phyloP scores from a whole-genome alignment of 2,329 filamentous ascomycete species.

The Byssothecium circinans region DNA sequence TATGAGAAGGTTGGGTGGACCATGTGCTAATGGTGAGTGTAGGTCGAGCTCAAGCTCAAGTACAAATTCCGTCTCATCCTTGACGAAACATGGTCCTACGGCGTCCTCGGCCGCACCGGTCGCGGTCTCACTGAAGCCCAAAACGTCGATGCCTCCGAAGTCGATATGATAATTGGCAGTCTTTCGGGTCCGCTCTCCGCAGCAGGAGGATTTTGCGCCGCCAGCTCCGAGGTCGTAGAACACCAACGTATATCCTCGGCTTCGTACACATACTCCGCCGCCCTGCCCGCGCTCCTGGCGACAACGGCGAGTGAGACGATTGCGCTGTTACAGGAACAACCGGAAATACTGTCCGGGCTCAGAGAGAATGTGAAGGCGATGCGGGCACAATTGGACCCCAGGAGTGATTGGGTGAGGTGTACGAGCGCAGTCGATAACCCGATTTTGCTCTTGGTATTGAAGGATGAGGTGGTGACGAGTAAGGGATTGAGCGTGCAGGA shows the following conservation, averaged over 20 bases:
- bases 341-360: constrained; percentile 75
- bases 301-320: constrained; percentile 95
- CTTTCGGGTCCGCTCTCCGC: constrained; percentile 87
- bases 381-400: constrained; percentile 83
- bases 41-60: constrained; percentile 89
- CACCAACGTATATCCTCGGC: constrained; percentile 93
- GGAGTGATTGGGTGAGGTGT: constrained; percentile 89
- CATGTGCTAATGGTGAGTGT: not conserved
- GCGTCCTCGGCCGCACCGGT: constrained; percentile 86
- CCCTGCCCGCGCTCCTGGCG: constrained; percentile 87
- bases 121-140: constrained; percentile 93
- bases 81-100: constrained; percentile 97
- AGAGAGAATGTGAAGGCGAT: constrained; percentile 86
- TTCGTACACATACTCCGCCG: constrained; percentile 94
- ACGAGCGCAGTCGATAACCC: constrained; percentile 84
- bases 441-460: constrained; percentile 79
- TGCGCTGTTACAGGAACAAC: constrained; percentile 80
- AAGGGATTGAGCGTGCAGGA: constrained; percentile 71
- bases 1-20: not conserved
- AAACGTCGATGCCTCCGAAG: constrained; percentile 87
- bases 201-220: constrained; percentile 94
- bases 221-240: constrained; percentile 86
- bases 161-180: constrained; percentile 97
- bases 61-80: constrained; percentile 98
- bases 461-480: constrained; percentile 75